Evolutionary conservation across 371 early-diverging fungal species (phyloP), one percentile per base, ranked within the genome.

Genomic region (Mortierella sp.): DNA sequence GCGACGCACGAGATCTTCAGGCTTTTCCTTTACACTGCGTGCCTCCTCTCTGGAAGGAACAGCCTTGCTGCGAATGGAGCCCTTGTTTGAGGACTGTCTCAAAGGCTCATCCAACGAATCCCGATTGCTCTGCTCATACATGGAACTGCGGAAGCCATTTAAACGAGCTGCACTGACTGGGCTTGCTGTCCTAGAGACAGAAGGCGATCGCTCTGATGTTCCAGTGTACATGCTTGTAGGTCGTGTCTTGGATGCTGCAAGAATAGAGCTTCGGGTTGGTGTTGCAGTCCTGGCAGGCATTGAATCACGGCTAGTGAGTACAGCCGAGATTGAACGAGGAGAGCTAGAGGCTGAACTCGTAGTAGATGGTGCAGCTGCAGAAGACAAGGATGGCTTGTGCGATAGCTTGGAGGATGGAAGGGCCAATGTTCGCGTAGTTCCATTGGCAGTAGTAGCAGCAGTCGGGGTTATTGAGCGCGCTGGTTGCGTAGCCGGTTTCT

Each of bases 1-100:
- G 11, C 71, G 70, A 14, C 78, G 65, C 24, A 61, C 30, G 22
- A 73, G 70, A 30, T 62, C 66, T 20, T 65, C 65, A 10, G 60
- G 51, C 11, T 40, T 55, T 18, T 68, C 59, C 43, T 64, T 62
- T 20, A 55, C 10, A 11, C 58, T 49, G 16, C 61, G 47, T 3
- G 16, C 39, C 45, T 45, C 45, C 35, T 30, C 57, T 1, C 16
- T 18, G 5, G 60, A 30, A 58, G 58, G 8, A 16, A 10, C 18
- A 58, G 32, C 49, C 24, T 63, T 73, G 12, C 32, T 20, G 35
- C 22, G 63, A 11, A 32, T 30, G n/a, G 35, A 28, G 22, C 32
- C 32, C 47, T 55, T 43, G 35, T 28, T 43, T 2, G 45, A 26
- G 0, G 73, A 69, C n/a, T 69, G 70, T 28, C 51, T 40, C 28